Conservation (phyloP, 805 yeast genomes). For the Ogataea populi-albae region DNA sequence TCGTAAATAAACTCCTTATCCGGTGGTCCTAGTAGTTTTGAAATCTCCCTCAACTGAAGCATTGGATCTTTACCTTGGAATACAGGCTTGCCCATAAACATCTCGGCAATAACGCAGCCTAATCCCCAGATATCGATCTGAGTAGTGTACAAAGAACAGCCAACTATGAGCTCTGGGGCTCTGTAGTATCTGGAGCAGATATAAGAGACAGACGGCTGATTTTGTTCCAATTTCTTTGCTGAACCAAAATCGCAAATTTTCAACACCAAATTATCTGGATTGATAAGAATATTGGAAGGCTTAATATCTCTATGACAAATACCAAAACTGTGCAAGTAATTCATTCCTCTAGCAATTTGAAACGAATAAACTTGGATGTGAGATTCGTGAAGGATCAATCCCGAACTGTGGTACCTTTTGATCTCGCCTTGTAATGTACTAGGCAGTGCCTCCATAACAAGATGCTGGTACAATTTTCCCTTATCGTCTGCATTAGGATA, state of each 20-base stretch:
- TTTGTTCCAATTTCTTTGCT: conserved; percentile 73
- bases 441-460: conserved; percentile 88
- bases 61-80: conserved; percentile 92
- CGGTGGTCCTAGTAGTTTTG: conserved; percentile 90
- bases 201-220: conserved; percentile 88
- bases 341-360: conserved; percentile 81
- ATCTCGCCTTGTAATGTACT: conserved; percentile 75
- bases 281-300: conserved; percentile 77
- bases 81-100: conserved; percentile 88
- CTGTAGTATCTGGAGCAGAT: conserved; percentile 95
- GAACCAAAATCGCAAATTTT: conserved; percentile 86
- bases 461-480: conserved; percentile 67
- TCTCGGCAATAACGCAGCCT: conserved; percentile 95
- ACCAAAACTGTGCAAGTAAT: conserved; percentile 74
- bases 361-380: conserved; percentile 76
- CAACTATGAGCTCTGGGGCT: conserved; percentile 94
- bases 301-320: conserved; percentile 83
- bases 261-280: conserved; percentile 61
- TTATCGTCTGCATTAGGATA: conserved; percentile 57
- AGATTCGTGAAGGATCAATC: conserved; percentile 62
- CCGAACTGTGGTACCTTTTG: conserved; percentile 60
- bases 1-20: conserved; percentile 65
- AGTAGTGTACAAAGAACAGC: conserved; percentile 81
- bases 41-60: conserved; percentile 84
- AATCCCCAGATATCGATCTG: conserved; percentile 97